phyloP scores from a whole-genome alignment of 176 grass and related monocot species.

The Calamus simplicifolius region DNA sequence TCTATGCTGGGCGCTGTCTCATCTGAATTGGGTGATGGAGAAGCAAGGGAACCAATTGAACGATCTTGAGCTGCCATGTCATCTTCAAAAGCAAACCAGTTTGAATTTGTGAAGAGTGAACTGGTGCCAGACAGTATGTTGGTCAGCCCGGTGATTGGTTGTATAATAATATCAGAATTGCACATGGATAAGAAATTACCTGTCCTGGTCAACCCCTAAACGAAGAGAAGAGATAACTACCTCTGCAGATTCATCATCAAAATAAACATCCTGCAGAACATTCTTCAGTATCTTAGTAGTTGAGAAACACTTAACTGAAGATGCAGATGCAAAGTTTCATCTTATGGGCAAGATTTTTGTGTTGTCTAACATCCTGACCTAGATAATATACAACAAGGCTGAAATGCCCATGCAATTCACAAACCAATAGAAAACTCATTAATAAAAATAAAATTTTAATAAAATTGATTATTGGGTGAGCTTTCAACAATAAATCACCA shows the following conservation, averaged over 20 bases:
- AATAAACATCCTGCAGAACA: conserved; percentile 83
- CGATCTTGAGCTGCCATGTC: conserved; percentile 58
- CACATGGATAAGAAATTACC: conserved; percentile 22
- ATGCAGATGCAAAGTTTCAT: too few relatives aligned
- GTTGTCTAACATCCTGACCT: too few relatives aligned
- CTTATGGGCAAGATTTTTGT: too few relatives aligned
- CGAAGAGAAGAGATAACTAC: conserved; percentile 85
- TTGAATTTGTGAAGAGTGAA: conserved; percentile 94
- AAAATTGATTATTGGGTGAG: too few relatives aligned
- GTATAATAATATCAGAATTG: background rate
- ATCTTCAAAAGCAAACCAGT: conserved; percentile 97
- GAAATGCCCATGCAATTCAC: too few relatives aligned
- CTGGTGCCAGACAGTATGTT: conserved; percentile 36
- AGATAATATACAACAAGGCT: too few relatives aligned
- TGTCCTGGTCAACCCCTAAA: conserved; percentile 76
- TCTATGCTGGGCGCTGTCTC: conserved; percentile 22
- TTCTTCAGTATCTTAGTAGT: too few relatives aligned
- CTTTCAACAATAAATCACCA: background rate
- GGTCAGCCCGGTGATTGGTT: conserved; percentile 6
- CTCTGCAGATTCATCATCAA: conserved; percentile 92
- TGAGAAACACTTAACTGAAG: too few relatives aligned
- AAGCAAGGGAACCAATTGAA: conserved; percentile 48
- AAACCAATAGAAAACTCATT: too few relatives aligned
- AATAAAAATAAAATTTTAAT: too few relatives aligned
- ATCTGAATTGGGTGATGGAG: conserved; percentile 59